Percentiles rank a stretch among this genome's conserved stretches.
These are phyloP conservation scores for Chalciporus chontae DNA, from an alignment of 768 basidiomycete genomes.

Conservation along the genomic window DNA sequence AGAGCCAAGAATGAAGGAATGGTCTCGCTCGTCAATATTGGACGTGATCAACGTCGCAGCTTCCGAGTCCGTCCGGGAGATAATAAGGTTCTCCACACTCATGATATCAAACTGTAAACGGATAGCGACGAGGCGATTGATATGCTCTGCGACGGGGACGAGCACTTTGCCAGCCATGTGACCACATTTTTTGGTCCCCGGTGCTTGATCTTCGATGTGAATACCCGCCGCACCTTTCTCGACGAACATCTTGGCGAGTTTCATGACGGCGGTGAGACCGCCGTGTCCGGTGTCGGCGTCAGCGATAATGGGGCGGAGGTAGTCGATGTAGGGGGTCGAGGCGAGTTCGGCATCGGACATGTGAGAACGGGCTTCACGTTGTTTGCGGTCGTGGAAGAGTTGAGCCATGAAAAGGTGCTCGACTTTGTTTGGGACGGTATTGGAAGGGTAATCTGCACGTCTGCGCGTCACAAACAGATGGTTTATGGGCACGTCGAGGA, in stretches of 20 bases:
- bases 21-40: conserved; percentile 97
- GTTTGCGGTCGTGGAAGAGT: conserved; percentile 98
- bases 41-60: conserved; percentile 95
- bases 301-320: conserved; percentile 90
- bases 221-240: conserved; percentile 98
- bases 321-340: conserved; percentile 73
- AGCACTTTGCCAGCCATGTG: conserved; percentile 97
- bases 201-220: conserved; percentile 96
- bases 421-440: conserved; percentile 98
- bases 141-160: conserved; percentile 96
- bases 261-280: conserved; percentile 97
- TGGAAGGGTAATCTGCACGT: conserved; percentile 85
- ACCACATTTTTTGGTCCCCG: conserved; percentile 94
- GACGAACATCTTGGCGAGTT: conserved; percentile 97
- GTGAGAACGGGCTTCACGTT: conserved; percentile 72
- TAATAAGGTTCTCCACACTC: conserved; percentile 92
- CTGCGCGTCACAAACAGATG: conserved; percentile 3
- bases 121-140: conserved; percentile 96
- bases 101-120: conserved; percentile 97
- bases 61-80: conserved; percentile 96
- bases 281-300: conserved; percentile 99
- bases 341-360: conserved; percentile 70
- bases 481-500: background rate
- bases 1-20: conserved; percentile 91
- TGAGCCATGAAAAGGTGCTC: conserved; percentile 98